phyloP scores from a whole-genome alignment of 495 filamentous ascomycete genomes.

The Talaromyces trachyspermus region DNA sequence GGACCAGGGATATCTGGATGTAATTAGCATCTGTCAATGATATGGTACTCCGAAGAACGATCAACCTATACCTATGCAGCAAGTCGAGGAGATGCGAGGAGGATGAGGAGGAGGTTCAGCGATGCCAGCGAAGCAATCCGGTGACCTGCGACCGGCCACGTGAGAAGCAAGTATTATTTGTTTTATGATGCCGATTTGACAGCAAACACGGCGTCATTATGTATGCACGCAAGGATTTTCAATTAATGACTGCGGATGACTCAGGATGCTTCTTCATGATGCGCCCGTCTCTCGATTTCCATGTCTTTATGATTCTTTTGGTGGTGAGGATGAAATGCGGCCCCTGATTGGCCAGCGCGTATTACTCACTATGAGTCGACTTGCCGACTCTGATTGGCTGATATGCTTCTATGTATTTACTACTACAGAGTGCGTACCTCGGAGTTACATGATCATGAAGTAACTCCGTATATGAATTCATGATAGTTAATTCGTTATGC shows the following conservation, averaged over 20 bases:
- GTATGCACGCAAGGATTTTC: too few relatives aligned
- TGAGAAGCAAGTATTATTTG: neutral
- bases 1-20: too few relatives aligned
- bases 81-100: neutral
- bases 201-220: too few relatives aligned
- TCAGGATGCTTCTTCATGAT: neutral
- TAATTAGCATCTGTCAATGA: neutral
- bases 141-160: conserved; percentile 6
- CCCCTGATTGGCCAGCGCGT: neutral
- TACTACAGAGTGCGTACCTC: too few relatives aligned
- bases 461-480: too few relatives aligned
- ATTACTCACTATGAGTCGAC: conserved; percentile 10
- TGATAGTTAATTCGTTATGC: too few relatives aligned
- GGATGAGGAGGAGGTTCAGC: too few relatives aligned
- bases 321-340: neutral
- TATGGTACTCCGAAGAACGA: neutral
- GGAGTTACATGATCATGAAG: too few relatives aligned
- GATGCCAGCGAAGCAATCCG: conserved; percentile 9
- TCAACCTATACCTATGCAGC: too few relatives aligned
- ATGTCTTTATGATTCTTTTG: neutral
- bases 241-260: neutral
- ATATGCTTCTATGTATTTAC: too few relatives aligned
- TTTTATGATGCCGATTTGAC: neutral
- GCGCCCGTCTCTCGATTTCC: neutral
- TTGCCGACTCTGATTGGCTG: neutral